Evolutionary conservation across 768 basidiomycete species (phyloP), one percentile per base, ranked within the genome.

Genomic region (Pseudohyphozyma bogoriensis): DNA sequence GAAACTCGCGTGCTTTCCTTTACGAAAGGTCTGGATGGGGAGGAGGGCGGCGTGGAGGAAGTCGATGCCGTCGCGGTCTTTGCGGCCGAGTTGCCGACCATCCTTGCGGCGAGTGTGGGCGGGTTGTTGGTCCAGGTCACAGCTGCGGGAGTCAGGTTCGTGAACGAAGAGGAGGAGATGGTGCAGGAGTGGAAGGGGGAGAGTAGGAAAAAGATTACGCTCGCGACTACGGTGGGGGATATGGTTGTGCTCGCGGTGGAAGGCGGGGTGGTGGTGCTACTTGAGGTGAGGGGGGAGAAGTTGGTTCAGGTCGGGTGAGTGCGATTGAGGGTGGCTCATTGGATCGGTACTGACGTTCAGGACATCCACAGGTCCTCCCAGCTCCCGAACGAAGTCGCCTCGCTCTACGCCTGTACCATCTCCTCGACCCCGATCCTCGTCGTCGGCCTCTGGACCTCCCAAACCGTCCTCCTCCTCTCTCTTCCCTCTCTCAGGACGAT

Each of bases 391-490:
- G 85, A 89, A 68, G 81, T 90, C 54, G 85, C 87, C 13, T 80
- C 85, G 0, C 74, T 91, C 36, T 83, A 84, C 0, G 82, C 87
- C 65, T 70, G 77, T 4, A 3, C 82, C 79, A 85, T 64, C 68
- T 75, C 1, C 64, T 71, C 13, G 78, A 78, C 64, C 13, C 12
- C 73, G 13, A 66, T 79, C 55, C 73, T 85, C 31, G 81, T 79
- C 0, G 82, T 85, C n/a, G 81, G 83, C 0, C 86, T 86, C 66
- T 93, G 90, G 89, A 79, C 79, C 26, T 79, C 80, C 4, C 85
- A 84, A 65, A 67, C 72, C 11, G 78, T 90, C 42, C 78, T 83
- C 66, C 73, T 90, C 36, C 75, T 86, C 55, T 69, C 71, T 7
- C 64, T 79, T 40, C 68, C 71, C 6, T 71, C 76, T 74, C 60